Evolutionary conservation across 2,329 filamentous ascomycete species (phyloP).

Genomic region (Fusarium sp.): DNA sequence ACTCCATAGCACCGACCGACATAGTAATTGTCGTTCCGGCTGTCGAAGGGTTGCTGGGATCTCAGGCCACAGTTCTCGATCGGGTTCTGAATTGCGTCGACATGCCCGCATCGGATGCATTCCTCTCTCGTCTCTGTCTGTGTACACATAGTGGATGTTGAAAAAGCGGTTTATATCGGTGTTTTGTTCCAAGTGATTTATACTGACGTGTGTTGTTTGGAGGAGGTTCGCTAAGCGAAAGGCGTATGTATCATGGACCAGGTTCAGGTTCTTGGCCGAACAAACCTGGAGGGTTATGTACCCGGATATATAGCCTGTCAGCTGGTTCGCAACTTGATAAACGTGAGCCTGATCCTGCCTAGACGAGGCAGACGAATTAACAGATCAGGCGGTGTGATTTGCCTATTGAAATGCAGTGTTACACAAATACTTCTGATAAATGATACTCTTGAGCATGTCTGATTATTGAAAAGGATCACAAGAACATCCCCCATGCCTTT

Average conservation of each 20-base stretch:
- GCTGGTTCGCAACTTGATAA: slow-evolving; percentile 36
- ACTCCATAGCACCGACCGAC: slow-evolving; percentile 29
- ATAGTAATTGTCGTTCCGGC: slow-evolving; percentile 12
- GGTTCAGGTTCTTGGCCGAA: slow-evolving; percentile 1
- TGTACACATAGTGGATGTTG: slow-evolving; percentile 25
- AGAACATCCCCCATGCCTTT: not conserved
- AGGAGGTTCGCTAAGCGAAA: not conserved
- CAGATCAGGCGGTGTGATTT: slow-evolving; percentile 30
- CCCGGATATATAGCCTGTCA: slow-evolving; percentile 33
- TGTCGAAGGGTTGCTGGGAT: slow-evolving; percentile 13
- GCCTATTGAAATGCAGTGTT: slow-evolving; percentile 10
- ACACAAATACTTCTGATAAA: slow-evolving; percentile 26
- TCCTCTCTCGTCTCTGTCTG: slow-evolving; percentile 34
- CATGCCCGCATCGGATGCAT: slow-evolving; percentile 20
- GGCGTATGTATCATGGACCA: not conserved
- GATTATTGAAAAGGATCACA: slow-evolving; percentile 3
- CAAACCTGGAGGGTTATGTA: slow-evolving; percentile 10
- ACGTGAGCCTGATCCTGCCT: slow-evolving; percentile 27
- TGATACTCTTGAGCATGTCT: slow-evolving; percentile 7
- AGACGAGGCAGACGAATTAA: slow-evolving; percentile 27
- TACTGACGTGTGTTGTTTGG: not conserved
- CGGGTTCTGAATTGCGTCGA: slow-evolving; percentile 9
- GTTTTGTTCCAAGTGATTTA: not conserved
- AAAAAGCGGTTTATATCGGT: not conserved
- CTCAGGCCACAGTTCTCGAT: slow-evolving; percentile 29